phyloP scores from a whole-genome alignment of 1,284 basidiomycete species.

The Wolfiporia cocos region DNA sequence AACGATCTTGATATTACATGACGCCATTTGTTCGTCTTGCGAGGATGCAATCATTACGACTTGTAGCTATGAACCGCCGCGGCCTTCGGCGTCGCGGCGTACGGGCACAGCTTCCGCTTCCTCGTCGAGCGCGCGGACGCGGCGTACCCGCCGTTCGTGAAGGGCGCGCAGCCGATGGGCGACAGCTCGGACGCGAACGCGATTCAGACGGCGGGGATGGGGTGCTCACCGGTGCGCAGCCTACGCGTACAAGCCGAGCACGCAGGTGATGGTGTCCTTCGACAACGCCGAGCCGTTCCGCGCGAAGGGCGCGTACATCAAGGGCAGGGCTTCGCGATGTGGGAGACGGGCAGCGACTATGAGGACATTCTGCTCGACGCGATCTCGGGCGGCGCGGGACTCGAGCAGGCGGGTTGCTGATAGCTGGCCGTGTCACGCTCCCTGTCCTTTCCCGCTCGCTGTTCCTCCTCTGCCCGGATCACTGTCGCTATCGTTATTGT shows the following conservation, averaged over 20 bases:
- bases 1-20: too few relatives aligned
- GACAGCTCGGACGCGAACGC: constrained; percentile 33
- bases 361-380: constrained; percentile 49
- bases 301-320: constrained; percentile 58
- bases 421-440: too few relatives aligned
- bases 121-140: constrained; percentile 20
- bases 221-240: constrained; percentile 30
- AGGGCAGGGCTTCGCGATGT: constrained; percentile 54
- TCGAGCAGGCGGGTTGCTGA: too few relatives aligned
- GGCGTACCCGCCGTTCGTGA: constrained; percentile 34
- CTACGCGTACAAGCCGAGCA: too few relatives aligned
- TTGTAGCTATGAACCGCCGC: too few relatives aligned
- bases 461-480: too few relatives aligned
- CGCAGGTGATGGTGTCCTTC: constrained; percentile 33
- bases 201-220: constrained; percentile 23
- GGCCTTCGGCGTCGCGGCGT: constrained; percentile 60
- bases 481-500: too few relatives aligned
- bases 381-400: too few relatives aligned
- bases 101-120: constrained; percentile 42
- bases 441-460: too few relatives aligned
- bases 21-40: too few relatives aligned
- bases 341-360: constrained; percentile 57
- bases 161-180: constrained; percentile 31
- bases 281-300: constrained; percentile 34
- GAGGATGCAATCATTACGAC: too few relatives aligned